Evolutionary conservation across 2,329 filamentous ascomycete genomes (phyloP).

Genomic region (Scedosporium boydii): DNA sequence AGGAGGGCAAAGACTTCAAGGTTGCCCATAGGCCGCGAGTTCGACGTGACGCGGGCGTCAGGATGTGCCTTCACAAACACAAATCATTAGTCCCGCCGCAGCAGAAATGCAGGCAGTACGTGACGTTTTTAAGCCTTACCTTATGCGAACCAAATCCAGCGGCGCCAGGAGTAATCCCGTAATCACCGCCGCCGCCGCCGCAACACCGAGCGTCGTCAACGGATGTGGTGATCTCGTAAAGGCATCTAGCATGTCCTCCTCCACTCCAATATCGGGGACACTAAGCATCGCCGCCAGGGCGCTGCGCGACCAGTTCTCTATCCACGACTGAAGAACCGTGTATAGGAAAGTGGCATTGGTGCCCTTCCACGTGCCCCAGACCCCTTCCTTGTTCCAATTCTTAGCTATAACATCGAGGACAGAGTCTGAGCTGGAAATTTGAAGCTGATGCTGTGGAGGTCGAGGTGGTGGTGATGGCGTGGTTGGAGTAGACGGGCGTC

Average conservation of each 20-base stretch:
- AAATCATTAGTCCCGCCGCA: constrained; percentile 17
- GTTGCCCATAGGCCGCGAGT: constrained; percentile 71
- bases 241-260: constrained; percentile 56
- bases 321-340: constrained; percentile 70
- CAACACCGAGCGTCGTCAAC: constrained; percentile 68
- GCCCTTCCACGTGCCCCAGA: constrained; percentile 89
- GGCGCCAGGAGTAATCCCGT: constrained; percentile 78
- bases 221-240: constrained; percentile 67
- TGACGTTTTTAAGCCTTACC: constrained; percentile 25
- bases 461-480: constrained; percentile 21
- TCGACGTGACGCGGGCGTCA: constrained; percentile 67
- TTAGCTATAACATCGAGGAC: constrained; percentile 79
- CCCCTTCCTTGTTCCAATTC: constrained; percentile 81
- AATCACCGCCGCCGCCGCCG: constrained; percentile 52
- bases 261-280: constrained; percentile 71
- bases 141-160: constrained; percentile 79
- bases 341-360: constrained; percentile 92
- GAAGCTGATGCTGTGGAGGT: constrained; percentile 50
- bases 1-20: constrained; percentile 69
- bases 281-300: constrained; percentile 86
- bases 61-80: constrained; percentile 52
- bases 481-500: constrained; percentile 19
- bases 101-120: neutral
- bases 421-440: constrained; percentile 66
- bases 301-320: constrained; percentile 88